phyloP scores from a whole-genome alignment of 148 eudicot genomes.

The Dysphania ambrosioides region DNA sequence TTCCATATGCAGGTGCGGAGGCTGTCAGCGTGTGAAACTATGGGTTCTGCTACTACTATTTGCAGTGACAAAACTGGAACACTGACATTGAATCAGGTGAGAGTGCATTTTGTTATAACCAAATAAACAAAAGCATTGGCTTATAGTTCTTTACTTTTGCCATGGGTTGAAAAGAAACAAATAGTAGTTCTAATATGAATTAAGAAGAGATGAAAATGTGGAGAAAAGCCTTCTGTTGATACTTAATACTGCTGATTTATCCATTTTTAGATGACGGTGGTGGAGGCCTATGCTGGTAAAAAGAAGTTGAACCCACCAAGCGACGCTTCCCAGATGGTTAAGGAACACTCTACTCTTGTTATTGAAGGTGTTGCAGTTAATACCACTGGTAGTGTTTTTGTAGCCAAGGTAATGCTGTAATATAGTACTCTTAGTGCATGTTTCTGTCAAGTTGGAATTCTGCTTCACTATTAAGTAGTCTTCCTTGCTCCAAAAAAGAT shows the following conservation, averaged over 20 bases:
- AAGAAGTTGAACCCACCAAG: slow-evolving; percentile 56
- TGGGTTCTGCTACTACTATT: slow-evolving; percentile 98
- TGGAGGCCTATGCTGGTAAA: slow-evolving; percentile 78
- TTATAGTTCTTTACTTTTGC: not conserved
- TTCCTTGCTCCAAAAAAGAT: not conserved
- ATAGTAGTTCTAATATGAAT: not conserved
- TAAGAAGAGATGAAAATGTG: not conserved
- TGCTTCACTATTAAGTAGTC: not conserved
- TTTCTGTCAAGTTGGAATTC: not conserved
- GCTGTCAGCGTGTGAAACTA: slow-evolving; percentile 97
- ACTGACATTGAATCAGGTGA: slow-evolving; percentile 84
- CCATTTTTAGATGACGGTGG: slow-evolving; percentile 74
- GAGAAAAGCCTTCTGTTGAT: not conserved
- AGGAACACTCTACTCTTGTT: slow-evolving; percentile 45
- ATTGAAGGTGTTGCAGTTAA: slow-evolving; percentile 80
- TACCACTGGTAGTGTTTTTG: slow-evolving; percentile 78
- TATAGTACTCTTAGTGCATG: not conserved
- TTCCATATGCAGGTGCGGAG: slow-evolving; percentile 68
- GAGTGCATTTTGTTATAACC: slow-evolving; percentile 4
- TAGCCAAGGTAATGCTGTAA: slow-evolving; percentile 52
- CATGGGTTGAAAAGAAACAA: not conserved
- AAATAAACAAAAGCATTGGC: not conserved
- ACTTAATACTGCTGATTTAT: not conserved
- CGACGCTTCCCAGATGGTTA: slow-evolving; percentile 43
- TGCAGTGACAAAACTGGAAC: slow-evolving; percentile 99